phyloP scores from a whole-genome alignment of 768 basidiomycete species.

The Wakefieldia striispora region DNA sequence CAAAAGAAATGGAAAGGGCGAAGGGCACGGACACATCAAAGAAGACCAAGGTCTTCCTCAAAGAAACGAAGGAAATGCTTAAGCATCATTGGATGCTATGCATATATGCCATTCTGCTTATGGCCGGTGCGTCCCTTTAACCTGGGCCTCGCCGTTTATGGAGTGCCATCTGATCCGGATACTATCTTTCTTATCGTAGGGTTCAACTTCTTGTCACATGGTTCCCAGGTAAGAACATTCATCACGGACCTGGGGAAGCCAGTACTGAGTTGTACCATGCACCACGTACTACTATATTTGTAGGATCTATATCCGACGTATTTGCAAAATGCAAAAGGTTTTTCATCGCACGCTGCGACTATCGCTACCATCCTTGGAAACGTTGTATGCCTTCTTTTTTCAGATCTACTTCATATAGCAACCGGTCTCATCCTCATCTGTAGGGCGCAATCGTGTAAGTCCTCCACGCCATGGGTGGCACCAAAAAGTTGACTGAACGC shows the following conservation, averaged over 20 bases:
- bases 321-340: constrained; percentile 58
- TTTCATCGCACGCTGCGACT: constrained; percentile 56
- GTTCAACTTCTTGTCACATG: constrained; percentile 78
- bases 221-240: constrained; percentile 49
- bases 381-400: constrained; percentile 40
- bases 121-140: constrained; percentile 48
- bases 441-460: constrained; percentile 47
- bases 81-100: constrained; percentile 79
- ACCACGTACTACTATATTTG: not conserved
- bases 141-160: not conserved
- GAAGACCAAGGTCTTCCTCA: constrained; percentile 71
- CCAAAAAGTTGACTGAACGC: not conserved
- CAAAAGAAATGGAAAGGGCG: constrained; percentile 51
- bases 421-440: not conserved
- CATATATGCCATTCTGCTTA: constrained; percentile 80
- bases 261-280: not conserved
- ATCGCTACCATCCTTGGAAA: constrained; percentile 82
- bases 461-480: constrained; percentile 5
- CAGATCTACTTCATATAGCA: not conserved
- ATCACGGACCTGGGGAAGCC: not conserved
- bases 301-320: constrained; percentile 83
- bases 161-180: not conserved
- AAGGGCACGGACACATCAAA: constrained; percentile 33
- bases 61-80: constrained; percentile 73
- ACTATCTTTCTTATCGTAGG: constrained; percentile 33